Evolutionary conservation across 192 early-diverging fungal species (phyloP), one percentile per base, ranked within the genome.

Genomic region (Phlyctochytrium arcticum): DNA sequence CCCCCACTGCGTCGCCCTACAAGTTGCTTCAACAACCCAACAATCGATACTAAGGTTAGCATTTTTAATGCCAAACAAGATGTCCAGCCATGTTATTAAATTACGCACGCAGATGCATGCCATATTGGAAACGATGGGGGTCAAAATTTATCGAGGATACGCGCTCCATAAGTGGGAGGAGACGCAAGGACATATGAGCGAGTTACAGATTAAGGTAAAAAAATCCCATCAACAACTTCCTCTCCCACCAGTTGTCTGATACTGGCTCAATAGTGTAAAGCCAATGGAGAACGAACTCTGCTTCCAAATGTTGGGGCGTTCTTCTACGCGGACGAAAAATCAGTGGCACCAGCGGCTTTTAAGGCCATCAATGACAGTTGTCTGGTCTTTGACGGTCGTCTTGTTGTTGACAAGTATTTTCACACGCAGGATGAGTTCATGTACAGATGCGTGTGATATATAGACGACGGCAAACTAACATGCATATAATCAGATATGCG

Each of bases 391-490:
- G 82, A 84, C 47, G 79, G 72, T 1, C 53, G 54, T 21, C 57
- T 84, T 30, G 77, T 84, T n/a, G 71, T 84, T 39, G 78, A 80
- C 61, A 81, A 79, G 48, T 71, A 72, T 54, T 84, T 77, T 42
- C 50, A 72, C 21, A 84, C 82, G 7, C 76, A 78, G 39, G 82
- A 84, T 56, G 60, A 71, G n/a, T 78, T 60, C 47, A 69, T 84
- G 56, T 83, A 49, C 68, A 56, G 62, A 3, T 57, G n/a, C n/a
- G n/a, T n/a, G n/a, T n/a, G n/a, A n/a, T 21, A 4, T 19, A 8
- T 24, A 17, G n/a, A 9, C 24, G 21, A 15, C 27, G 15, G 15
- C 3, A 17, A 6, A 49, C 27, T 33, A 6, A 21, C 12, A 6
- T 65, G 62, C 30, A 15, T 36, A n/a, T 32, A 49, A 10, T 6